Evolutionary conservation across 2,329 filamentous ascomycete genomes (phyloP).

Genomic region (Penicillium sp.): DNA sequence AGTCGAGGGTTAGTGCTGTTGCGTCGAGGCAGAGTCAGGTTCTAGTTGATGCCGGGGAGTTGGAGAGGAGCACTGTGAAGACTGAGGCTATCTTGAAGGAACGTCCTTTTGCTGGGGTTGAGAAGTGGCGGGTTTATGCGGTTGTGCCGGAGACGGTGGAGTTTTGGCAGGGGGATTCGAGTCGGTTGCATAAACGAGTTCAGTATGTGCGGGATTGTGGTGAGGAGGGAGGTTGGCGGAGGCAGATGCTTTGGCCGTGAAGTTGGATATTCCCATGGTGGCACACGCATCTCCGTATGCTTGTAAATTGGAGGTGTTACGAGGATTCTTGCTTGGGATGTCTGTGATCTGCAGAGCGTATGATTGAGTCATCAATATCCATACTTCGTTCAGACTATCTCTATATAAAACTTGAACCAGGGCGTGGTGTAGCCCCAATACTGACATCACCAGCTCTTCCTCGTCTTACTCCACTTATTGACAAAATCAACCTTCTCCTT

Average conservation of each 20-base stretch:
- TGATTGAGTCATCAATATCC: background rate
- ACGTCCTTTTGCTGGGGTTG: background rate
- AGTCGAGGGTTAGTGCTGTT: conserved; percentile 17
- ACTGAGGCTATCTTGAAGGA: background rate
- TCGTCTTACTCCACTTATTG: conserved; percentile 64
- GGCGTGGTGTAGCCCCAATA: too few relatives aligned
- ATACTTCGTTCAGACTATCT: background rate
- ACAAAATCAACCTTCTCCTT: conserved; percentile 84
- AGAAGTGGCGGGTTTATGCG: conserved; percentile 20
- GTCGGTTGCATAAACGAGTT: conserved; percentile 19
- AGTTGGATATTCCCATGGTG: too few relatives aligned
- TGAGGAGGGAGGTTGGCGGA: conserved; percentile 3
- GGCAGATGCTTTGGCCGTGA: conserved; percentile 14
- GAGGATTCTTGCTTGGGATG: too few relatives aligned
- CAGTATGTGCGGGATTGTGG: conserved; percentile 9
- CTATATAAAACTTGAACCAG: background rate
- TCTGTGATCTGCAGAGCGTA: too few relatives aligned
- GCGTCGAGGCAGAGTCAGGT: conserved; percentile 22
- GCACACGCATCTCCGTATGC: too few relatives aligned
- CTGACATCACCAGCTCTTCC: conserved; percentile 32
- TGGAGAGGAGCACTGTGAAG: conserved; percentile 4
- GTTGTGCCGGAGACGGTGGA: conserved; percentile 14
- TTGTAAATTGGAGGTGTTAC: too few relatives aligned
- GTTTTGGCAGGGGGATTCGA: conserved; percentile 22
- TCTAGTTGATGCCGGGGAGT: conserved; percentile 1